Percentiles rank a stretch among this genome's conserved stretches.
phyloP scores from a whole-genome alignment of 2,329 filamentous ascomycete species.

The Ophiocordyceps sinensis region DNA sequence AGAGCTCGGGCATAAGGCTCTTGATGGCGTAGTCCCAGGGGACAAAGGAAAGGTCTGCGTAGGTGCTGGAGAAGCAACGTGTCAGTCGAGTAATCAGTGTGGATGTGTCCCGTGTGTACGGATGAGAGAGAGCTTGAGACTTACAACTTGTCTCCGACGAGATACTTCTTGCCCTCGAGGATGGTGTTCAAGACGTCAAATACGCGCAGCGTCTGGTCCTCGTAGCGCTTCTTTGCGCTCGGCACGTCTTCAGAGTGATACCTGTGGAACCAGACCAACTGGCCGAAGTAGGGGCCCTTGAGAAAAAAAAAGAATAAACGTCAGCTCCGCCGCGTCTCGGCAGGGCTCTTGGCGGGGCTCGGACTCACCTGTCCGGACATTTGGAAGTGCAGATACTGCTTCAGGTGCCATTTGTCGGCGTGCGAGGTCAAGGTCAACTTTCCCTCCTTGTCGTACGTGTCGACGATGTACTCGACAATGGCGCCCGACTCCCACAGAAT shows the following conservation, averaged over 20 bases:
- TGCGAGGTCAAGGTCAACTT: conserved; percentile 11
- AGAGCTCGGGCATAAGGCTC: conserved; percentile 6
- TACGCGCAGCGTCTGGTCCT: conserved; percentile 14
- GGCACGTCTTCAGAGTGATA: conserved; percentile 14
- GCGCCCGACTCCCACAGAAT: conserved; percentile 13
- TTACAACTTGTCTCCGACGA: conserved; percentile 20
- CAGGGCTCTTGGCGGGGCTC: not conserved
- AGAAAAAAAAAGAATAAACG: not conserved
- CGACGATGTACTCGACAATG: conserved; percentile 16
- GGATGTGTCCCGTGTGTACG: not conserved
- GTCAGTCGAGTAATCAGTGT: not conserved
- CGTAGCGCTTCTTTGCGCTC: conserved; percentile 16
- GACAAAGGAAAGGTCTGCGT: conserved; percentile 19
- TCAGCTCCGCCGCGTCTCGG: not conserved
- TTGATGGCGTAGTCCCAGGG: conserved; percentile 12
- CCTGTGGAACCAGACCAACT: conserved; percentile 15
- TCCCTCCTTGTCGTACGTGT: conserved; percentile 12
- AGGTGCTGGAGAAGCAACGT: conserved; percentile 10
- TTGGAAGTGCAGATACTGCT: conserved; percentile 23
- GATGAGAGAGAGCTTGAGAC: not conserved
- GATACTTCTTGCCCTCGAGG: conserved; percentile 19
- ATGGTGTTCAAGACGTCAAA: conserved; percentile 16
- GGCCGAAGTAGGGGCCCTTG: conserved; percentile 21
- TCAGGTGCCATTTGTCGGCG: conserved; percentile 15
- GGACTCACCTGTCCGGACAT: conserved; percentile 18